phyloP scores from a whole-genome alignment of 768 basidiomycete species.

The Tremella fuciformis region DNA sequence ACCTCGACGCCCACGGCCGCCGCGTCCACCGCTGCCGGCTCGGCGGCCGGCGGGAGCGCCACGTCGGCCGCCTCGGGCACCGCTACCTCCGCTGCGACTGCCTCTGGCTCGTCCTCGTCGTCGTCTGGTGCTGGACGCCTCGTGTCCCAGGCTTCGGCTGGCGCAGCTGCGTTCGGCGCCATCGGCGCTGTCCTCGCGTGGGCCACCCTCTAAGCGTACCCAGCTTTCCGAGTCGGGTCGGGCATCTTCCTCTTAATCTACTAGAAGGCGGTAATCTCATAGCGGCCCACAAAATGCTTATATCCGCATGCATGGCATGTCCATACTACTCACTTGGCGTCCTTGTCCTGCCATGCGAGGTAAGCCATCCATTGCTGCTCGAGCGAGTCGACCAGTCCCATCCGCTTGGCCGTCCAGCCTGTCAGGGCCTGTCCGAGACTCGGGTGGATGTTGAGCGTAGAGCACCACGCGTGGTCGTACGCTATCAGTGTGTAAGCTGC shows the following conservation, averaged over 20 bases:
- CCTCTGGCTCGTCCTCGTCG: constrained; percentile 4
- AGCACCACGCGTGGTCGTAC: constrained; percentile 52
- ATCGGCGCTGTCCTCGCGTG: background rate
- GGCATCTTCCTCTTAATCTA: no score
- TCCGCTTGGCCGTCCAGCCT: constrained; percentile 56
- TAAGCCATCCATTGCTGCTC: constrained; percentile 52
- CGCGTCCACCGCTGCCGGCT: background rate
- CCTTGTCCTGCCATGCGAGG: constrained; percentile 14
- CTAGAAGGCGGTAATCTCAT: no score
- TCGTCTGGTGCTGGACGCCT: constrained; percentile 13
- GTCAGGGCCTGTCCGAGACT: constrained; percentile 53
- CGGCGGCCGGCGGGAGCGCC: background rate
- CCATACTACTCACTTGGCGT: no score
- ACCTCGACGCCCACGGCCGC: constrained; percentile 9
- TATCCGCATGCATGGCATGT: no score
- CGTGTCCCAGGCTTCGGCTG: constrained; percentile 1
- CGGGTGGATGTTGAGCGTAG: constrained; percentile 53
- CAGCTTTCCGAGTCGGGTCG: no score
- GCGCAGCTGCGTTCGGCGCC: background rate
- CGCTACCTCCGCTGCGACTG: background rate
- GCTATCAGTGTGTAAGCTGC: constrained; percentile 29
- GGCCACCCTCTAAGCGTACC: no score
- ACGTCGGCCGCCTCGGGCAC: background rate
- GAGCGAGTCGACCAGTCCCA: constrained; percentile 56
- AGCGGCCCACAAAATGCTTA: no score